These are phyloP conservation scores for Globisporangium splendens DNA, from an alignment of 352 stramenopile genomes.

Conservation along the genomic window DNA sequence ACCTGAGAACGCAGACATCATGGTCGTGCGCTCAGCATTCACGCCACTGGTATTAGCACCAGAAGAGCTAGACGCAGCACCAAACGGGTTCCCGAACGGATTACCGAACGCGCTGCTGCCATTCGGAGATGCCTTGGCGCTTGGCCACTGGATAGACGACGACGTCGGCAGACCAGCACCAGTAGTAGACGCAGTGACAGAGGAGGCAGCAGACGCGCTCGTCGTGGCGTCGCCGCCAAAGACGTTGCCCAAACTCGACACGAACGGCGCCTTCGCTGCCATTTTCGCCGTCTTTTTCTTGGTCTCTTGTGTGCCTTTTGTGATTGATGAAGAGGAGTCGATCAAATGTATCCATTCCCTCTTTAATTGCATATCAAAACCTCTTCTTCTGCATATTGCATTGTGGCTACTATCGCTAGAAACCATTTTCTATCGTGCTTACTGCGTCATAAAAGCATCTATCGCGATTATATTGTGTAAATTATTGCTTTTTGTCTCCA, in stretches of 20 bases:
- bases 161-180: not conserved
- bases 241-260: slow-evolving; percentile 38
- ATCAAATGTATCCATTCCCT: not conserved
- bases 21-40: slow-evolving; percentile 19
- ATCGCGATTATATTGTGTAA: not conserved
- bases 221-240: slow-evolving; percentile 8
- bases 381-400: not conserved
- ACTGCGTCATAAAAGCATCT: too few species aligned
- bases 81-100: slow-evolving; percentile 15
- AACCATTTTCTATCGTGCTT: too few species aligned
- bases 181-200: not conserved
- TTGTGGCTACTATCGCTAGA: too few species aligned
- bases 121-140: not conserved
- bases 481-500: not conserved
- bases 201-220: not conserved
- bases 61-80: not conserved
- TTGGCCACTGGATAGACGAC: slow-evolving; percentile 16
- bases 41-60: slow-evolving; percentile 5
- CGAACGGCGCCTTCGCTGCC: slow-evolving; percentile 27
- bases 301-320: not conserved
- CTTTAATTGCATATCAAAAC: not conserved
- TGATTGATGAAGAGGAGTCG: not conserved
- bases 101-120: slow-evolving; percentile 13
- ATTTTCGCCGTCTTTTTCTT: not conserved
- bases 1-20: slow-evolving; percentile 56